Base-by-base conservation (phyloP, 805 yeast genomes). In the Suhomyces sp. region DNA sequence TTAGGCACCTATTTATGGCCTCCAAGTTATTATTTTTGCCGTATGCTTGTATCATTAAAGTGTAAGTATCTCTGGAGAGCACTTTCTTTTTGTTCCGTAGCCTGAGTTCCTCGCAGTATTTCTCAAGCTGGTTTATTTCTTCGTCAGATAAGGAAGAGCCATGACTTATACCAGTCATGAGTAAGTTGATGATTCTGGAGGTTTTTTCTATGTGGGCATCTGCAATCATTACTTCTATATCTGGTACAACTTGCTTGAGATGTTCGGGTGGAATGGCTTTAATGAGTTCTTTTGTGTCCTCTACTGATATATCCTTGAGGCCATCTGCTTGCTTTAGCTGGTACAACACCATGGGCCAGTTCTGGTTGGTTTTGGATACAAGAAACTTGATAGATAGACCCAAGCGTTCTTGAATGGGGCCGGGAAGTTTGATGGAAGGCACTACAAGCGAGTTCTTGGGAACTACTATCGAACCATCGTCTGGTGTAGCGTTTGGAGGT, bases 311-410 rank as follows among this genome's bases (percentile, higher is more conserved):
- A 5, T 59, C 72, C 7, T 41, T 39, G 22, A 79, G 65, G 0
- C 82, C 82, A 1, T 71, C 73, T 4, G 65, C 61, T 2, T 54
- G 53, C 15, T 63, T 55, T 27, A 75, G 64, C 47, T 71, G 75
- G 12, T 71, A 66, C 9, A 81, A 58, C 10, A 79, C 80, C 43
- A 80, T 66, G 1, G 60, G 60, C 85, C 85, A 81, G 57, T 80
- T 71, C 50, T 76, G 79, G 27, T 67, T 58, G 19, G 70, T 66
- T 46, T 68, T 62, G 19, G 71, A 65, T 0, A 75, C 69, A 33
- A 81, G 67, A 54, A 65, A 71, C 47, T 69, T 72, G 3, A 74
- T 57, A 0, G 80, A 64, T 12, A 74, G 68, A 0, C 77, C 78
- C 7, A 81, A 57, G 31, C 67, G 66, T 3, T 67, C 68, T 10